Conservation (phyloP, 495 filamentous ascomycete species). For the Aspergillus panamensis region DNA sequence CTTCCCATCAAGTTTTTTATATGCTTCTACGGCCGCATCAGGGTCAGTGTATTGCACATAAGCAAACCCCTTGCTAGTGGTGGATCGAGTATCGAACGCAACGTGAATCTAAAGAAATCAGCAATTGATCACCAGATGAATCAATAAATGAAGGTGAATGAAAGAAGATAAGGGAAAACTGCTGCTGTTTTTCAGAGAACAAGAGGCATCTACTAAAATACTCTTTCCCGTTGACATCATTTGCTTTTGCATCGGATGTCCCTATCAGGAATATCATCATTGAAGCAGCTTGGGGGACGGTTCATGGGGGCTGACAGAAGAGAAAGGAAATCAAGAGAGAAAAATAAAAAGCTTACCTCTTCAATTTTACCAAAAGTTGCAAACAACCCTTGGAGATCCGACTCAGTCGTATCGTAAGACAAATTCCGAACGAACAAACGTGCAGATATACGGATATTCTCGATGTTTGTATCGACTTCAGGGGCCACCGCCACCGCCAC, state of each 20-base stretch:
- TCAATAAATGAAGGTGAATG: conserved; percentile 24
- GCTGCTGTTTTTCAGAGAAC: conserved; percentile 47
- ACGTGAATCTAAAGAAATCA: conserved; percentile 71
- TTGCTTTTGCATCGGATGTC: conserved; percentile 87
- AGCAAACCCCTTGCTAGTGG: conserved; percentile 79
- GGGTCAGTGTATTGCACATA: conserved; percentile 74
- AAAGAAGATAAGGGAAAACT: conserved; percentile 35
- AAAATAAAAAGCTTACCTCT: conserved; percentile 66
- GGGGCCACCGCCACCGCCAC: conserved; percentile 18
- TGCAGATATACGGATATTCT: conserved; percentile 46
- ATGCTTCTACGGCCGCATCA: conserved; percentile 71
- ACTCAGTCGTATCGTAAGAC: conserved; percentile 72
- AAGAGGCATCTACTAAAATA: conserved; percentile 80
- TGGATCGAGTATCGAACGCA: conserved; percentile 60
- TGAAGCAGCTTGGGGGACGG: conserved; percentile 13
- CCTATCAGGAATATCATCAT: conserved; percentile 99
- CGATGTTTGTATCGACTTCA: conserved; percentile 38
- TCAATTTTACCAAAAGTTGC: conserved; percentile 65
- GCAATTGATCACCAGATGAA: conserved; percentile 27
- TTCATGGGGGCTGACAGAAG: background rate
- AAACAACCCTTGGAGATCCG: conserved; percentile 72
- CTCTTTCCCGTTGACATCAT: conserved; percentile 63
- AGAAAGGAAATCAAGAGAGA: conserved; percentile 9
- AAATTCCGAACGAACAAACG: conserved; percentile 89
- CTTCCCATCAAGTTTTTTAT: conserved; percentile 68